phyloP scores from a whole-genome alignment of 1,139 yeast genomes.

The Pichia sp. region DNA sequence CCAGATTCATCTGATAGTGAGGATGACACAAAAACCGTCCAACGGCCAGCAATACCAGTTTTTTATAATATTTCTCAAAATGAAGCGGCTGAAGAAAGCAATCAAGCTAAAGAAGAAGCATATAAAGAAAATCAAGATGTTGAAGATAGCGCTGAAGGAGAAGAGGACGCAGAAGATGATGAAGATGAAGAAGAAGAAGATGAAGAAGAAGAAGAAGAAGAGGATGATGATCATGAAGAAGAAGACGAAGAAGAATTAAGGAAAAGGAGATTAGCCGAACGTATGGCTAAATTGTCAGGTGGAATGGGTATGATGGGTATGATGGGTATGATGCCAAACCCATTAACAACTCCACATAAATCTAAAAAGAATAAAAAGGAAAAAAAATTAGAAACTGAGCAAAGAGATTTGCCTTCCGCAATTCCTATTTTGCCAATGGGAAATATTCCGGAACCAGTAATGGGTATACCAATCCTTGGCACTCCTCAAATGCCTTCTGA shows the following conservation, averaged over 20 bases:
- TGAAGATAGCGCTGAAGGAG: slow-evolving; percentile 25
- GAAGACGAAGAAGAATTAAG: slow-evolving; percentile 68
- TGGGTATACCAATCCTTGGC: slow-evolving; percentile 24
- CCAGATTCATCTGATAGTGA: background rate
- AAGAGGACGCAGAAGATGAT: slow-evolving; percentile 40
- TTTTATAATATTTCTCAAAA: background rate
- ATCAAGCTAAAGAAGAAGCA: slow-evolving; percentile 29
- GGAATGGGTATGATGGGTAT: slow-evolving; percentile 87
- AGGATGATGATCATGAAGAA: slow-evolving; percentile 35
- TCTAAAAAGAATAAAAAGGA: slow-evolving; percentile 24
- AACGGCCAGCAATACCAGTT: background rate
- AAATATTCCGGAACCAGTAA: slow-evolving; percentile 16
- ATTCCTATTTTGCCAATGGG: slow-evolving; percentile 22
- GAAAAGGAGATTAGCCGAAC: slow-evolving; percentile 73
- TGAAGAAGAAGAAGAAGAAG: slow-evolving; percentile 29
- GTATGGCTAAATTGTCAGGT: slow-evolving; percentile 94
- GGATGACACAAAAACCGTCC: background rate
- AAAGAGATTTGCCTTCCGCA: slow-evolving; percentile 40
- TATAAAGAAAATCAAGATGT: slow-evolving; percentile 13
- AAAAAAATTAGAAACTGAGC: slow-evolving; percentile 18
- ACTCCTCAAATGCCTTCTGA: slow-evolving; percentile 1
- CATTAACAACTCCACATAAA: slow-evolving; percentile 29
- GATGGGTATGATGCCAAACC: slow-evolving; percentile 62
- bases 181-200: slow-evolving; percentile 32
- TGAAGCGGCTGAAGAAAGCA: no score